Evolutionary conservation across 371 early-diverging fungal species (phyloP).

Genomic region (Mucor mucedo): DNA sequence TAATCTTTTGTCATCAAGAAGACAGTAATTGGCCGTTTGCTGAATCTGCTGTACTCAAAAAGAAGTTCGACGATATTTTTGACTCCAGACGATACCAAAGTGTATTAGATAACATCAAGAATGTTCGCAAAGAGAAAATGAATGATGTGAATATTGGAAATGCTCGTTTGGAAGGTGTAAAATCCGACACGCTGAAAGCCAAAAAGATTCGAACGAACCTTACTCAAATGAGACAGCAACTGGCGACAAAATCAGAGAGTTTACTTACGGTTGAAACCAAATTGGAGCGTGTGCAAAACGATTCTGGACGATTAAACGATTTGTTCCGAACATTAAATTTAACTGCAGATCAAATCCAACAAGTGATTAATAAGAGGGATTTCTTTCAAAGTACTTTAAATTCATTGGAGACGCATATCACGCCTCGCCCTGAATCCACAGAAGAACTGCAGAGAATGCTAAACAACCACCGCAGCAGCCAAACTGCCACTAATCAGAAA

Average conservation of each 20-base stretch:
- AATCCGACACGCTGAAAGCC: conserved; percentile 75
- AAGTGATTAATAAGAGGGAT: conserved; percentile 41
- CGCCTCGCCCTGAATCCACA: conserved; percentile 56
- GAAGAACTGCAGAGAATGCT: conserved; percentile 58
- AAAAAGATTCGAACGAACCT: conserved; percentile 58
- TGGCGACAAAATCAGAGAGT: conserved; percentile 21
- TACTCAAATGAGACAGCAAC: conserved; percentile 38
- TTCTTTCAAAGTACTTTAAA: conserved; percentile 43
- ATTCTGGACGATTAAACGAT: conserved; percentile 29
- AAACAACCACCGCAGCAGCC: conserved; percentile 13
- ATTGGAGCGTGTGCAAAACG: conserved; percentile 50
- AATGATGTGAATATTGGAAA: conserved; percentile 72
- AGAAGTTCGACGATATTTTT: conserved; percentile 99
- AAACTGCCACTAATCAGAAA: conserved; percentile 4
- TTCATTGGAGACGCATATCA: conserved; percentile 55
- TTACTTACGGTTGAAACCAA: conserved; percentile 31
- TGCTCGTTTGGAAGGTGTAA: conserved; percentile 68
- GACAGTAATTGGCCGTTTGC: conserved; percentile 98
- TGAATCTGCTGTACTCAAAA: conserved; percentile 92
- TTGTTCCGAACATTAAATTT: conserved; percentile 39
- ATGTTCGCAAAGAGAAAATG: conserved; percentile 74
- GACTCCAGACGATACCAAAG: conserved; percentile 93
- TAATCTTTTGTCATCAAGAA: conserved; percentile 99
- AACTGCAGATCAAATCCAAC: conserved; percentile 45
- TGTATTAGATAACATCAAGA: conserved; percentile 86